phyloP scores from a whole-genome alignment of 2,329 filamentous ascomycete genomes.

The Westerdykella aurantiaca region DNA sequence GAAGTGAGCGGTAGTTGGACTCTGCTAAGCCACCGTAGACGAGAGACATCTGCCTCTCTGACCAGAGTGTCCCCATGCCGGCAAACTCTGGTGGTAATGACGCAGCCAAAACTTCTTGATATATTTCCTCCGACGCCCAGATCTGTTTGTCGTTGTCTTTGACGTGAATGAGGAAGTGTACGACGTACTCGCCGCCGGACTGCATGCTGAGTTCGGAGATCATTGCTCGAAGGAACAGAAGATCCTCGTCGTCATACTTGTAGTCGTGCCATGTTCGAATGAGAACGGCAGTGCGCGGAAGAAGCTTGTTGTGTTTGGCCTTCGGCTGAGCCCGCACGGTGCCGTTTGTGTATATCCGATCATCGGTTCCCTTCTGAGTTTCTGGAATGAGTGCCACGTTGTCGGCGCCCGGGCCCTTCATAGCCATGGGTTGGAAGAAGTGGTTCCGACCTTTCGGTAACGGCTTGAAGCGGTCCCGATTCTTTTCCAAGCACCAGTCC shows the following conservation, averaged over 20 bases:
- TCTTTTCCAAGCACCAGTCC: slow-evolving; percentile 64
- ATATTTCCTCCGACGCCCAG: slow-evolving; percentile 71
- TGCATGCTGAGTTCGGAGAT: slow-evolving; percentile 71
- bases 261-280: slow-evolving; percentile 80
- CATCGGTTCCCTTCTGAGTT: neutral
- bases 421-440: slow-evolving; percentile 38
- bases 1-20: slow-evolving; percentile 51
- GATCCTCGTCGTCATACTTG: slow-evolving; percentile 70
- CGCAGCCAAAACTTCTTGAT: slow-evolving; percentile 57
- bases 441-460: slow-evolving; percentile 30
- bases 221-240: slow-evolving; percentile 75
- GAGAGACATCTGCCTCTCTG: slow-evolving; percentile 50
- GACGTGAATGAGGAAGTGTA: slow-evolving; percentile 81
- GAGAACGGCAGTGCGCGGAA: slow-evolving; percentile 67
- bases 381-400: neutral
- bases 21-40: slow-evolving; percentile 49
- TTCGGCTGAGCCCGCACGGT: slow-evolving; percentile 18
- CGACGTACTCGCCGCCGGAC: slow-evolving; percentile 73
- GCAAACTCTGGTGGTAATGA: slow-evolving; percentile 46
- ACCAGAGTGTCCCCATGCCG: slow-evolving; percentile 50
- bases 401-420: slow-evolving; percentile 19
- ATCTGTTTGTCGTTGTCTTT: slow-evolving; percentile 73
- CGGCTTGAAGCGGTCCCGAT: slow-evolving; percentile 61
- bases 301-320: slow-evolving; percentile 29
- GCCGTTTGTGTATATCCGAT: slow-evolving; percentile 7